phyloP scores from a whole-genome alignment of 1,284 basidiomycete species.

The Pisolithus thermaeus region DNA sequence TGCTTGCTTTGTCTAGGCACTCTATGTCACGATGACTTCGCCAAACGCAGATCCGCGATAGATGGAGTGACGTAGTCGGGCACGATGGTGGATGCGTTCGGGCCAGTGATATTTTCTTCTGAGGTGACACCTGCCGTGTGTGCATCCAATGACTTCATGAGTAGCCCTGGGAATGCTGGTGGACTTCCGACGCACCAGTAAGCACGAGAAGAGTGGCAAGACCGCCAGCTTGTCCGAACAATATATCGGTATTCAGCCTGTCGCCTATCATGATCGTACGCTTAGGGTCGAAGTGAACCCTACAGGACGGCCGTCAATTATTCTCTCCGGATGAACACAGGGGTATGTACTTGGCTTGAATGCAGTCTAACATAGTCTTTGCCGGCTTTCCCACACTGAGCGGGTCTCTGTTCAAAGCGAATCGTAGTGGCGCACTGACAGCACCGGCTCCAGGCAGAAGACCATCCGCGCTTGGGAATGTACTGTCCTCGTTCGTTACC shows the following conservation, averaged over 20 bases:
- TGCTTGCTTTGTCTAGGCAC: slow-evolving; percentile 3
- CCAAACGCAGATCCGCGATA: slow-evolving; percentile 64
- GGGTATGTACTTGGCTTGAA: slow-evolving; percentile 79
- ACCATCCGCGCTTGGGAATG: slow-evolving; percentile 80
- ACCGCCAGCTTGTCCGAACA: slow-evolving; percentile 85
- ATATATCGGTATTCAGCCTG: slow-evolving; percentile 90
- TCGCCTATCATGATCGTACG: slow-evolving; percentile 95
- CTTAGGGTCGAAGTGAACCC: slow-evolving; percentile 79
- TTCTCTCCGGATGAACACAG: not conserved
- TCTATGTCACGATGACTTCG: slow-evolving; percentile 16
- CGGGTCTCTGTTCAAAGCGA: slow-evolving; percentile 67
- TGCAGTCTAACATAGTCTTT: slow-evolving; percentile 90
- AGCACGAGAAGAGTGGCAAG: slow-evolving; percentile 87
- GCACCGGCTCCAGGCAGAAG: slow-evolving; percentile 83
- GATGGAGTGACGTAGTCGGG: slow-evolving; percentile 81
- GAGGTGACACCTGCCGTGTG: slow-evolving; percentile 60
- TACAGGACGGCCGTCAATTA: slow-evolving; percentile 26
- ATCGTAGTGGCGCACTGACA: slow-evolving; percentile 78
- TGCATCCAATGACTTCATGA: slow-evolving; percentile 1
- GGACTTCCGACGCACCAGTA: slow-evolving; percentile 56
- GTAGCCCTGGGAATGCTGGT: not conserved
- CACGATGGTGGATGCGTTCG: slow-evolving; percentile 59
- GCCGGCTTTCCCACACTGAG: slow-evolving; percentile 89
- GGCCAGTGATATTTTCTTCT: slow-evolving; percentile 67
- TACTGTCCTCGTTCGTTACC: slow-evolving; percentile 90